Evolutionary conservation across 2,329 filamentous ascomycete species (phyloP).

Genomic region (Ceratocystis variospora): DNA sequence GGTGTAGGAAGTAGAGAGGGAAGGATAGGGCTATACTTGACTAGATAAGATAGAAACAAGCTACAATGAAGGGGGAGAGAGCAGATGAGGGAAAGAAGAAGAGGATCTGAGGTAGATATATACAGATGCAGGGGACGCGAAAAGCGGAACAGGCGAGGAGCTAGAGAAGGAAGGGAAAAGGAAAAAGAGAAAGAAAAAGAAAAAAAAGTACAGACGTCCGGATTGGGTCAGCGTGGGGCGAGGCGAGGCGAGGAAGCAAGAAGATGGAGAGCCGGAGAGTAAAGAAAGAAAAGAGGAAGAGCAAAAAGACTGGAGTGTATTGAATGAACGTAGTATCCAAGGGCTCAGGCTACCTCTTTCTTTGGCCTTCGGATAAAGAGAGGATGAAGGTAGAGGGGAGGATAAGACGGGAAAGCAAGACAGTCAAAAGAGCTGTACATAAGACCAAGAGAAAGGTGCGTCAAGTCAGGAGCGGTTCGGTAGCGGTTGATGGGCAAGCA

Average conservation of each 20-base stretch:
- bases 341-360: no score
- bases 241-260: background rate
- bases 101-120: background rate
- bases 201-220: no score
- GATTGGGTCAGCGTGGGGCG: background rate
- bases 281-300: slow-evolving; percentile 6
- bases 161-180: background rate
- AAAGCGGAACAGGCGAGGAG: background rate
- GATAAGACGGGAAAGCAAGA: no score
- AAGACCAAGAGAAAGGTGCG: no score
- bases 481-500: no score
- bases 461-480: no score
- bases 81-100: background rate
- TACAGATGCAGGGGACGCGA: background rate
- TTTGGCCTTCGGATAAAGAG: no score
- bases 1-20: background rate
- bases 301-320: no score
- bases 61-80: background rate
- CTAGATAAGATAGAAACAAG: background rate
- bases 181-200: background rate
- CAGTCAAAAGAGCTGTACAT: no score
- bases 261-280: background rate
- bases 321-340: no score
- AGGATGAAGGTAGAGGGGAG: no score
- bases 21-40: background rate